A percentile compares a stretch with the other conserved stretches of the same genome.
These are phyloP conservation scores for Trametes versicolor DNA, from an alignment of 1,284 basidiomycete species.

Conservation along the genomic window DNA sequence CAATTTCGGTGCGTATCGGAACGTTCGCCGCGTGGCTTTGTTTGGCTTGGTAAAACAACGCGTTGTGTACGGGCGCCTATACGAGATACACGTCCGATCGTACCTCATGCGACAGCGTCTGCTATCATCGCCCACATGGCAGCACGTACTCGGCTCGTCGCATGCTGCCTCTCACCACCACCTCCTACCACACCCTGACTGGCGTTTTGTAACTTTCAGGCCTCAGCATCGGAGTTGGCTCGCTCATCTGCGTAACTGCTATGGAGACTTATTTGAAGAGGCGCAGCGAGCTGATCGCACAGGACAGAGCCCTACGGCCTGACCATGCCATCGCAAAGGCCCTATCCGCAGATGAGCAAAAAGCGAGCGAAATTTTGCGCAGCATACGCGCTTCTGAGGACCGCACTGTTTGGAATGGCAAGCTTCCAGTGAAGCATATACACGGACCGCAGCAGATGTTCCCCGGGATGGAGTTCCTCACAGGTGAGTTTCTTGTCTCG, in stretches of 20 bases:
- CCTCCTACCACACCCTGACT: background rate
- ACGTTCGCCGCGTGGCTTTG: constrained; percentile 30
- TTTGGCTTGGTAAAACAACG: constrained; percentile 31
- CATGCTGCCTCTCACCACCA: background rate
- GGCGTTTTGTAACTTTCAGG: background rate
- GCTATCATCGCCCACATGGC: background rate
- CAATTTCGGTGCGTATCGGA: too few species aligned
- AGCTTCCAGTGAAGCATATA: constrained; percentile 38
- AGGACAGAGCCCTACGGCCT: constrained; percentile 58
- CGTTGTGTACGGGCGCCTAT: constrained; percentile 25
- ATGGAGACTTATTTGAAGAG: constrained; percentile 51
- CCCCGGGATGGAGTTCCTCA: constrained; percentile 82
- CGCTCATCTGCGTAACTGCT: background rate
- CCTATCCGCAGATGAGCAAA: constrained; percentile 52
- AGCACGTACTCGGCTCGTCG: background rate
- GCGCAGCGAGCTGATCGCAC: constrained; percentile 57
- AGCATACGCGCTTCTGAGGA: constrained; percentile 64
- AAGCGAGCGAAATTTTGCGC: constrained; percentile 66
- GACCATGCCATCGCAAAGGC: constrained; percentile 44
- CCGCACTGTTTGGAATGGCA: constrained; percentile 62
- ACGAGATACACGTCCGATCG: constrained; percentile 7
- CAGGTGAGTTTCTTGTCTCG: constrained; percentile 49
- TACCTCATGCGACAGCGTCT: background rate
- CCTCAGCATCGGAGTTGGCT: background rate
- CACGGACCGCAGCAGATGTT: constrained; percentile 56